Evolutionary conservation across 768 basidiomycete species (phyloP), one percentile per base, ranked within the genome.

Genomic region (Saitozyma sp.): DNA sequence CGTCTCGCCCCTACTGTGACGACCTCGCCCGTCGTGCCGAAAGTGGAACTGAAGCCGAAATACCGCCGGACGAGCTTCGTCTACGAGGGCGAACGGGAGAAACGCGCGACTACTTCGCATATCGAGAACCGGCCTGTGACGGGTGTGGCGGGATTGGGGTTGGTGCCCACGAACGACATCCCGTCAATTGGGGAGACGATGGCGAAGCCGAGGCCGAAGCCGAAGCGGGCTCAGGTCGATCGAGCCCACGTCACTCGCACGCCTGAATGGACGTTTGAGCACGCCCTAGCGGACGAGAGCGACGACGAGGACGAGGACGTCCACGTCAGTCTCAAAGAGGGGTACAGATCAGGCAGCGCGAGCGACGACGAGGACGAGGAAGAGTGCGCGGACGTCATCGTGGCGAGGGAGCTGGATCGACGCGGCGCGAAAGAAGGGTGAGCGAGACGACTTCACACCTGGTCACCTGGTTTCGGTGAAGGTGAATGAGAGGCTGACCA

Each of bases 351-450:
- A n/a, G 64, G 54, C 1, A 70, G 54, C 48, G 69, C 60, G 6
- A 70, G 68, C 46, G 68, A 73, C 53, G 69, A 72, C 56, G 75
- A 75, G 49, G 68, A 67, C 29, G 69, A 73, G 52, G 71, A 73
- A 10, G 75, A 74, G 53, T 48, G 56, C 50, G 74, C 73, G 38
- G 68, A 76, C 61, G 64, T 66, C 11, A 49, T 74, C 46, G 72
- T 75, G 8, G 70, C 65, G 6, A 61, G 65, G 41, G 75, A 75
- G 53, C 62, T 73, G 17, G 68, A 68, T 43, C 61, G 56, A 40
- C 39, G 71, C 56, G 69, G 72, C 6, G 69, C 67, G 20, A 75
- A 75, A 53, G 77, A 76, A 58, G 71, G 71, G 71, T 75, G 61
- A 75, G 77, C 29, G 29, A 29, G 29, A 29, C 29, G 29, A 29